Evolutionary conservation across 176 grass and related monocot species (phyloP), one percentile per base, ranked within the genome.

Genomic region (Triticum timopheevii): DNA sequence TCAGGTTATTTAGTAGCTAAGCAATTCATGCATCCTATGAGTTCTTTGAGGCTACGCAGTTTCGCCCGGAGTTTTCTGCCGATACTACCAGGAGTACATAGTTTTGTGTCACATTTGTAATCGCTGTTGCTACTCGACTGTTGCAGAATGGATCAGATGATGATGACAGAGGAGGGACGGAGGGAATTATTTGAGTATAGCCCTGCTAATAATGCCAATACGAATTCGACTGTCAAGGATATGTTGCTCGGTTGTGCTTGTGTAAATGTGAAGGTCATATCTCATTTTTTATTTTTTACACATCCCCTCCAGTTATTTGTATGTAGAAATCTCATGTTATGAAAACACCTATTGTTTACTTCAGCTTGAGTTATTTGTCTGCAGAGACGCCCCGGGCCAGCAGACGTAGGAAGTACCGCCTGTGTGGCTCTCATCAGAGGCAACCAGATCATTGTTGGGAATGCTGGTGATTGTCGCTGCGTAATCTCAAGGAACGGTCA

Each of bases 391-490:
- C 10, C 1, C 2, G 81, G 89, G 47, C 69, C 85, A 88, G 1
- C 3, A 30, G 38, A 22, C 0, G 89, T 87, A 23, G 89, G 89
- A 76, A 73, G 89, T 69, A 87, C 89, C 19, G 85, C 81, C 0
- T 85, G 69, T 84, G 89, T 91, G 69, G 86, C 58, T 81, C n/a
- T 91, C 82, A 85, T 91, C 63, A 91, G 82, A 88, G 78, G 13
- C 50, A 80, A 81, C 30, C 35, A 70, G 20, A 88, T 91, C 82
- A 40, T 91, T 88, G 89, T 88, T 40, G 89, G 69, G 80, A 91
- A 91, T 77, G 86, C 82, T 77, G 85, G 89, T 54, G 85, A 88
- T 81, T 84, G 69, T 85, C 89, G 82, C 39, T 88, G 89, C 87
- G 69, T 91, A 63, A 30, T 91, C 82, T 85, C 86, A 77, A 80